Evolutionary conservation across 495 filamentous ascomycete species (phyloP).

Genomic region (Penicillium steckii): DNA sequence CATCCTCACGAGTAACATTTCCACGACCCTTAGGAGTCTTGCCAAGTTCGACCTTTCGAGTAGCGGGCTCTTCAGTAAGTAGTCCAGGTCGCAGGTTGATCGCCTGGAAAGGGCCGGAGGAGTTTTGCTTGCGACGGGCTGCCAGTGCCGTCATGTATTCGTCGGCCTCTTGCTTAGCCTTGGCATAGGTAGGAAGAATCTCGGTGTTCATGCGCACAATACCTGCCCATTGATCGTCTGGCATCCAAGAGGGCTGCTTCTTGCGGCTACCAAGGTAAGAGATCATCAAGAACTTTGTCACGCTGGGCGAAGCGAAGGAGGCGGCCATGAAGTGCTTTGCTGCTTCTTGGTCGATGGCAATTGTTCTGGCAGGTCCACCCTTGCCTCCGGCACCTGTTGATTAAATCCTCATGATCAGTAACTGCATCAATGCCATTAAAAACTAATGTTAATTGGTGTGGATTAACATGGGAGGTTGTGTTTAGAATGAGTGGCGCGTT

Average conservation of each 20-base stretch:
- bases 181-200: conserved; percentile 61
- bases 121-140: conserved; percentile 43
- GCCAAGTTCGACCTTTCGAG: conserved; percentile 63
- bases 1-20: conserved; percentile 61
- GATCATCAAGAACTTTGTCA: conserved; percentile 74
- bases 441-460: neutral
- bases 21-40: conserved; percentile 53
- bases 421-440: too few species aligned
- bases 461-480: neutral
- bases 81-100: conserved; percentile 69
- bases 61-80: conserved; percentile 58
- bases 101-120: conserved; percentile 50
- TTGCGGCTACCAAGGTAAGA: conserved; percentile 64
- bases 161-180: conserved; percentile 76
- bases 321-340: conserved; percentile 70
- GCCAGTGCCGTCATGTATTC: conserved; percentile 63
- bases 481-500: neutral
- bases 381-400: conserved; percentile 68
- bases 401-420: neutral
- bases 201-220: conserved; percentile 51
- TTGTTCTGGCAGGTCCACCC: conserved; percentile 61
- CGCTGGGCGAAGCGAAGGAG: conserved; percentile 51
- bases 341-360: conserved; percentile 65
- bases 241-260: conserved; percentile 63
- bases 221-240: conserved; percentile 54